Evolutionary conservation across 2,329 filamentous ascomycete genomes (phyloP).

Genomic region (Bipolaris sorokiniana): DNA sequence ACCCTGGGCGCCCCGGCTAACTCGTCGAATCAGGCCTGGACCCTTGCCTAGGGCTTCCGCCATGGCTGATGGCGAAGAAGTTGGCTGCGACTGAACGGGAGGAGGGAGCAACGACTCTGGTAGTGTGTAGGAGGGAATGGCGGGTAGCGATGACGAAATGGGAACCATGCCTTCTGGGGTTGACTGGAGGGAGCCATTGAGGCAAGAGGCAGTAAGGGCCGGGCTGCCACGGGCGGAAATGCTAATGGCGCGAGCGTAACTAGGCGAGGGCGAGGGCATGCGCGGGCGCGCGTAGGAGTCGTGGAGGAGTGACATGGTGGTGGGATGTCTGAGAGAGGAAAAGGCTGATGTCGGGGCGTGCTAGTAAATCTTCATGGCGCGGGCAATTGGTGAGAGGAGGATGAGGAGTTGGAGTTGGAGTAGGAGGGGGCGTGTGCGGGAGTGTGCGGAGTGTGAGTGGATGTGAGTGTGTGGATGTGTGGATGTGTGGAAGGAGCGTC

Average conservation of each 20-base stretch:
- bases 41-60: constrained; percentile 67
- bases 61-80: constrained; percentile 62
- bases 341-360: constrained; percentile 1
- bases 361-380: constrained; percentile 40
- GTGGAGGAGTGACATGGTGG: constrained; percentile 37
- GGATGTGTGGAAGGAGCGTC: constrained; percentile 21
- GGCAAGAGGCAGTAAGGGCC: constrained; percentile 43
- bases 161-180: constrained; percentile 69
- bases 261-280: constrained; percentile 44
- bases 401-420: too few relatives aligned
- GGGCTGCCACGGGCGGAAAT: constrained; percentile 52
- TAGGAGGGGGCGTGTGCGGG: too few relatives aligned
- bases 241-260: constrained; percentile 43
- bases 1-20: constrained; percentile 80
- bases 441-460: constrained; percentile 7
- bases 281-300: constrained; percentile 38
- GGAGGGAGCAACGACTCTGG: constrained; percentile 71
- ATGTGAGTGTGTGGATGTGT: background rate
- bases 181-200: constrained; percentile 68
- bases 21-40: constrained; percentile 76
- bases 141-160: constrained; percentile 56
- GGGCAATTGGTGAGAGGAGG: constrained; percentile 8
- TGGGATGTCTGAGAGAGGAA: constrained; percentile 10
- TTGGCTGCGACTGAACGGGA: constrained; percentile 40
- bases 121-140: constrained; percentile 66